phyloP scores from a whole-genome alignment of 1,284 basidiomycete species.

The Trichosporon coremiiforme region DNA sequence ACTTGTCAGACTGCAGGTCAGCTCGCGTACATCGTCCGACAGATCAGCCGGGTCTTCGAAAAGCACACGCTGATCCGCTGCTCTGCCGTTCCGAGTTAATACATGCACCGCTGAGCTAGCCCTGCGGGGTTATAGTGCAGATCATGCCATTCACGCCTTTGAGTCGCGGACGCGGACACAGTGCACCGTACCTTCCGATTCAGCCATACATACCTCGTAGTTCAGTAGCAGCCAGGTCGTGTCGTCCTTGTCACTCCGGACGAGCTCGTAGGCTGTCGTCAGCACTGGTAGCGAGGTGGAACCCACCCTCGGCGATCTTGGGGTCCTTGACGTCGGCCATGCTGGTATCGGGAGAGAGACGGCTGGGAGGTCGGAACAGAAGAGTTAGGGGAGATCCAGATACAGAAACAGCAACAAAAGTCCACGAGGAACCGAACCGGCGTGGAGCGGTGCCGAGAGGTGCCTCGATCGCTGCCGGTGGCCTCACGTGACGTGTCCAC shows the following conservation, averaged over 20 bases:
- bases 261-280: conserved; percentile 74
- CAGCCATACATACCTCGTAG: conserved; percentile 66
- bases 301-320: conserved; percentile 72
- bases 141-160: no score
- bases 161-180: no score
- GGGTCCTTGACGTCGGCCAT: conserved; percentile 85
- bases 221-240: conserved; percentile 84
- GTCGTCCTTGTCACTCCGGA: conserved; percentile 76
- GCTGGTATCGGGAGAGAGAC: conserved; percentile 20
- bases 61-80: no score
- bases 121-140: no score
- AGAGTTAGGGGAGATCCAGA: background rate
- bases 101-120: no score
- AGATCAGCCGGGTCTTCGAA: background rate
- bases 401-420: conserved; percentile 4
- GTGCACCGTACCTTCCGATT: no score
- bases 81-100: no score
- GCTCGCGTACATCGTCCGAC: background rate
- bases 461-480: conserved; percentile 5
- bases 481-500: conserved; percentile 20
- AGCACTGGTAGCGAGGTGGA: conserved; percentile 17
- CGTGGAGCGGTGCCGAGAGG: conserved; percentile 15
- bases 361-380: conserved; percentile 11
- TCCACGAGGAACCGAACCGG: conserved; percentile 15
- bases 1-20: conserved; percentile 67